Conservation (phyloP, 257 asterid genomes). For the Ilex asprella region DNA sequence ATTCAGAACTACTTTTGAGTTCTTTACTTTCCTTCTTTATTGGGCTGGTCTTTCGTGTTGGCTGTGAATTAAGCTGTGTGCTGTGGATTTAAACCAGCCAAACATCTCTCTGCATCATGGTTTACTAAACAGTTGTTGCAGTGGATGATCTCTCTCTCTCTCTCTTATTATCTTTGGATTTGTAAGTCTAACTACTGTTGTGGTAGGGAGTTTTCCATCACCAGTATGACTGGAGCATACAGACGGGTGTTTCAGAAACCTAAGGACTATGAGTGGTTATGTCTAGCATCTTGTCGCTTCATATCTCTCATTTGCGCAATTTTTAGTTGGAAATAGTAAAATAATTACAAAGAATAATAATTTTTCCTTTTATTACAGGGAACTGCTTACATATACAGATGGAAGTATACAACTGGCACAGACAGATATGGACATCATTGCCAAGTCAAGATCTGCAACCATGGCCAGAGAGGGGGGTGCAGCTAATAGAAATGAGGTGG, state of each 20-base stretch:
- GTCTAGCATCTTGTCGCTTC: slow-evolving; percentile 13
- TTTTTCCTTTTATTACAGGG: slow-evolving; percentile 40
- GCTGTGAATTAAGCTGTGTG: not conserved
- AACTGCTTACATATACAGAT: slow-evolving; percentile 66
- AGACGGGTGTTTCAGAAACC: slow-evolving; percentile 89
- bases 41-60: not conserved
- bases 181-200: slow-evolving; percentile 9
- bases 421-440: slow-evolving; percentile 72
- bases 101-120: not conserved
- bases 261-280: slow-evolving; percentile 78
- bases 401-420: slow-evolving; percentile 59
- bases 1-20: not conserved
- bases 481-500: slow-evolving; percentile 21
- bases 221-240: slow-evolving; percentile 82
- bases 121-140: slow-evolving; percentile 1
- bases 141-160: not conserved
- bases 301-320: not conserved
- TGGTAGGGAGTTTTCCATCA: slow-evolving; percentile 82
- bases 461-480: slow-evolving; percentile 12
- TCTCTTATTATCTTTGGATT: not conserved
- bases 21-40: too few relatives aligned
- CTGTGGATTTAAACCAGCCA: not conserved
- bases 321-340: too few relatives aligned
- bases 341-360: not conserved
- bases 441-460: slow-evolving; percentile 30